Evolutionary conservation across 495 filamentous ascomycete species (phyloP).

Genomic region (Neurospora sp.): DNA sequence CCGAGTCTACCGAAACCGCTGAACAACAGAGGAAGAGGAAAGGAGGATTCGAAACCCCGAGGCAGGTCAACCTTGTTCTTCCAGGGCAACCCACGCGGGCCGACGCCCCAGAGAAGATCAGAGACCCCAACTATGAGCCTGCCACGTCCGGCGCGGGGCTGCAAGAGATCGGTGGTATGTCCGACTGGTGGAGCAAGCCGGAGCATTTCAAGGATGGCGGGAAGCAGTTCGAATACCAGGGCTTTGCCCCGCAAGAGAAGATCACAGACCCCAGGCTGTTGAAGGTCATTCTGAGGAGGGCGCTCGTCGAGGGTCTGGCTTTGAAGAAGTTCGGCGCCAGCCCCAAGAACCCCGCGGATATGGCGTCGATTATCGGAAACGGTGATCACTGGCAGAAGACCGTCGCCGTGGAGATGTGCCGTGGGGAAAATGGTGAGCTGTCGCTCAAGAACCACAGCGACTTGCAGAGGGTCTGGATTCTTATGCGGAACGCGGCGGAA

Average conservation of each 20-base stretch:
- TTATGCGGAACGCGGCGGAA: constrained; percentile 1
- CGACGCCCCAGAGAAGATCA: constrained; percentile 12
- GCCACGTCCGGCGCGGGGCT: constrained; percentile 50
- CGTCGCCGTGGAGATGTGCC: constrained; percentile 5
- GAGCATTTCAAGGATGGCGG: constrained; percentile 30
- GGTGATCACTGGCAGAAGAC: constrained; percentile 3
- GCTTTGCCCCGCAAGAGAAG: constrained; percentile 29
- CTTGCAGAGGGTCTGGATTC: background rate
- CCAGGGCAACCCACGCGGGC: constrained; percentile 6
- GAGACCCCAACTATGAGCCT: constrained; percentile 41
- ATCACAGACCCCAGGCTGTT: constrained; percentile 30
- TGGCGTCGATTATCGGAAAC: background rate
- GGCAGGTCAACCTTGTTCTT: constrained; percentile 14
- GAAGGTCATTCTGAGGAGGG: constrained; percentile 41
- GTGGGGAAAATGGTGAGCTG: constrained; percentile 14
- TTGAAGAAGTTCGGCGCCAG: constrained; percentile 30
- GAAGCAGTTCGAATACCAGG: constrained; percentile 17
- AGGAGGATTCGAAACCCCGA: background rate
- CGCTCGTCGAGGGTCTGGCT: constrained; percentile 51
- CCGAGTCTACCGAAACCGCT: background rate
- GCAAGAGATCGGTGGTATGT: constrained; percentile 43
- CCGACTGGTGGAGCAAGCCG: constrained; percentile 37
- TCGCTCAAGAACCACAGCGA: constrained; percentile 9
- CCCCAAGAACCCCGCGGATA: constrained; percentile 13
- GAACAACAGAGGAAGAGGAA: background rate